A percentile compares a stretch with the other conserved stretches of the same genome.
phyloP scores from a whole-genome alignment of 805 yeast genomes.

The Kazachstania africana region DNA sequence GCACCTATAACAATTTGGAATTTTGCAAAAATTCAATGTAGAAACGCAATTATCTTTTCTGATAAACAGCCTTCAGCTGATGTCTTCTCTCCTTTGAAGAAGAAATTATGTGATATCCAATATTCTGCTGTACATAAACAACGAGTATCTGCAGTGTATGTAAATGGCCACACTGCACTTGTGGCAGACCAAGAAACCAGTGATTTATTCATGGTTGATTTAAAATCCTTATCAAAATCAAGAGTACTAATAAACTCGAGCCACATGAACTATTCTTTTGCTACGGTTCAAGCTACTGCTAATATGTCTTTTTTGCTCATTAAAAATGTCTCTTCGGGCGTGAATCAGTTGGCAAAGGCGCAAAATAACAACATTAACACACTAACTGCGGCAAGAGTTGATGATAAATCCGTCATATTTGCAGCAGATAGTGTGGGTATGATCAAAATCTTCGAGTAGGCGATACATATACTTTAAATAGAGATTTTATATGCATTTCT shows the following conservation, averaged over 20 bases:
- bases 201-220: not conserved
- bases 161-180: not conserved
- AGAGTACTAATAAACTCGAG: not conserved
- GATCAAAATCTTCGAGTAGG: too few relatives aligned
- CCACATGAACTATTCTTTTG: too few relatives aligned
- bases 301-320: not conserved
- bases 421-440: not conserved
- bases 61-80: constrained; percentile 15
- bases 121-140: too few relatives aligned
- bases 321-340: not conserved
- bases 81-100: too few relatives aligned
- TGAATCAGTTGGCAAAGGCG: not conserved
- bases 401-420: not conserved
- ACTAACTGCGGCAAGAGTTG: not conserved
- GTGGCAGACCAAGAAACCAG: not conserved
- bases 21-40: constrained; percentile 49
- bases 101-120: too few relatives aligned
- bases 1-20: constrained; percentile 67
- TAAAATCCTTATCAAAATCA: not conserved
- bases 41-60: constrained; percentile 28
- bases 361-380: not conserved
- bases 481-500: too few relatives aligned
- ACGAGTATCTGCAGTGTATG: not conserved
- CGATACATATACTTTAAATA: too few relatives aligned
- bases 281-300: not conserved